Evolutionary conservation across 805 yeast species (phyloP).

Genomic region (Candida xyloterini): DNA sequence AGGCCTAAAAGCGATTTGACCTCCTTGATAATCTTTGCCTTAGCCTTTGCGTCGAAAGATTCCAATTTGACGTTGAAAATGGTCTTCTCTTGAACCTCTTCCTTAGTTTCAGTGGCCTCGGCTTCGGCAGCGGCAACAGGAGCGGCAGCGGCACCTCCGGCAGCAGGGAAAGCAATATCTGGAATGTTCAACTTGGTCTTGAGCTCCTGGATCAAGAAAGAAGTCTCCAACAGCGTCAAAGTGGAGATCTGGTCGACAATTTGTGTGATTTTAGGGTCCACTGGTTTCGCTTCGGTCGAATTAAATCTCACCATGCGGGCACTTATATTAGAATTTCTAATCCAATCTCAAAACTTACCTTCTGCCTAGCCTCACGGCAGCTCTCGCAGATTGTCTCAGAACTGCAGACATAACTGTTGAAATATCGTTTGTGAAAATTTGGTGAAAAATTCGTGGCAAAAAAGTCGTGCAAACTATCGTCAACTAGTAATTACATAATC

Average conservation of each 20-base stretch:
- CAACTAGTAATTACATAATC: neutral
- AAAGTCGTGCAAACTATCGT: conserved; percentile 3
- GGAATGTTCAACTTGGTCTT: conserved; percentile 85
- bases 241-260: conserved; percentile 91
- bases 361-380: conserved; percentile 19
- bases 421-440: conserved; percentile 1
- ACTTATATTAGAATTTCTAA: conserved; percentile 8
- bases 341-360: conserved; percentile 6
- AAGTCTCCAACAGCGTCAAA: conserved; percentile 89
- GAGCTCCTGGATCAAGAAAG: conserved; percentile 77
- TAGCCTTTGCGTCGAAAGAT: conserved; percentile 88
- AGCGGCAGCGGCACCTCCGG: conserved; percentile 58
- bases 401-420: conserved; percentile 14
- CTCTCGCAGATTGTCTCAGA: conserved; percentile 22
- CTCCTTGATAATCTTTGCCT: conserved; percentile 97
- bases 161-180: conserved; percentile 82
- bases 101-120: conserved; percentile 70
- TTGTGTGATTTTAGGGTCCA: conserved; percentile 81
- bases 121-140: conserved; percentile 69
- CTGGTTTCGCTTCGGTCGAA: conserved; percentile 48
- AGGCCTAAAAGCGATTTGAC: conserved; percentile 88
- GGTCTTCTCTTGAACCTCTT: conserved; percentile 85
- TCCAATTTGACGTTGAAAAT: conserved; percentile 90
- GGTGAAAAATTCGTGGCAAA: conserved; percentile 11
- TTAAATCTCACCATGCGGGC: conserved; percentile 55